Percentiles rank a stretch among this genome's conserved stretches.
Conservation (phyloP, 2,329 filamentous ascomycete species). For the Fusarium tupiense region DNA sequence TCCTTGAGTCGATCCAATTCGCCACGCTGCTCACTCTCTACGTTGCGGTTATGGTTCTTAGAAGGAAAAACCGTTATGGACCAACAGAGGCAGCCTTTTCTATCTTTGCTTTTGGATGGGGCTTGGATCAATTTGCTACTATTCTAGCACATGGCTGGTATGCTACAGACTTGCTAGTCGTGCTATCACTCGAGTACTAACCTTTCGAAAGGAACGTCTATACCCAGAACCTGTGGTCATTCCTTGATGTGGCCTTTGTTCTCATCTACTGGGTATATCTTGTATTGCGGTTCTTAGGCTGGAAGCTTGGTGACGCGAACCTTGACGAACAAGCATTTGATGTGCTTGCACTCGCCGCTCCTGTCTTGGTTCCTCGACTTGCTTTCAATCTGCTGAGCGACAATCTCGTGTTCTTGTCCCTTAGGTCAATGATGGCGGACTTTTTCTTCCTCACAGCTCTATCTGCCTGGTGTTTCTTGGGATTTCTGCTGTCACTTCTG, state of each 20-base stretch:
- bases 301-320: conserved; percentile 55
- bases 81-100: conserved; percentile 72
- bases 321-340: conserved; percentile 76
- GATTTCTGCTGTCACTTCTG: conserved; percentile 80
- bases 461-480: conserved; percentile 84
- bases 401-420: conserved; percentile 83
- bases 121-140: conserved; percentile 79
- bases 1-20: conserved; percentile 81
- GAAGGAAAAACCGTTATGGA: conserved; percentile 67
- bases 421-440: conserved; percentile 86
- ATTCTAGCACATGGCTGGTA: conserved; percentile 77
- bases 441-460: conserved; percentile 81
- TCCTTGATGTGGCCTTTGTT: conserved; percentile 83
- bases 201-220: conserved; percentile 72
- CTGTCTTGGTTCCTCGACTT: conserved; percentile 79
- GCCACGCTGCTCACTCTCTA: conserved; percentile 75
- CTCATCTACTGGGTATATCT: conserved; percentile 76
- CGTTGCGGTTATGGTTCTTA: conserved; percentile 75
- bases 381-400: conserved; percentile 87
- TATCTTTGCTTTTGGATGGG: conserved; percentile 82
- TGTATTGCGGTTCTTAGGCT: conserved; percentile 73
- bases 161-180: not conserved
- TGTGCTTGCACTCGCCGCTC: conserved; percentile 81
- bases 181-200: not conserved
- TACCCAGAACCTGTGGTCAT: conserved; percentile 89